phyloP scores from a whole-genome alignment of 73 alveolate species.

The Diophrys sp. region DNA sequence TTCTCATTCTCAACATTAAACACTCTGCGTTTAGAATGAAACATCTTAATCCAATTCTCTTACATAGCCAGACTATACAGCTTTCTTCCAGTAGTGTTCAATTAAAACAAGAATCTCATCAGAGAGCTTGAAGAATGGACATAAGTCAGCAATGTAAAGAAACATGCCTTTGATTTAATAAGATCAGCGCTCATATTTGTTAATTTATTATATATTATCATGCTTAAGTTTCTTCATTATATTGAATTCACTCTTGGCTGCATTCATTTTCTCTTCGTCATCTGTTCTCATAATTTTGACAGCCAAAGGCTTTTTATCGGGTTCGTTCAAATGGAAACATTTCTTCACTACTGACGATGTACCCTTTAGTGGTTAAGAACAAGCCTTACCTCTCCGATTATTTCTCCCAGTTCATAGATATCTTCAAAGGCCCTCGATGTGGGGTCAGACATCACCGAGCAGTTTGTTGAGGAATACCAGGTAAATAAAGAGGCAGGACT shows the following conservation, averaged over 20 bases:
- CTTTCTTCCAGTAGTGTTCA: too few species aligned
- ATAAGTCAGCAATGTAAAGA: too few species aligned
- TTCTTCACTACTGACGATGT: slow-evolving; percentile 10
- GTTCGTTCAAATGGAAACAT: not conserved
- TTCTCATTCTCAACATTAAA: too few species aligned
- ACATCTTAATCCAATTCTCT: too few species aligned
- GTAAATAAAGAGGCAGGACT: not conserved
- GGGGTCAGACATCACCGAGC: not conserved
- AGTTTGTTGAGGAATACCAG: not conserved
- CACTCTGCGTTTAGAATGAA: too few species aligned
- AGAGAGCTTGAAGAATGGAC: too few species aligned
- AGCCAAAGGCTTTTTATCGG: slow-evolving; percentile 4
- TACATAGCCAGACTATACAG: too few species aligned
- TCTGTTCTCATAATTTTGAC: slow-evolving; percentile 46
- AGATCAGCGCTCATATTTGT: too few species aligned
- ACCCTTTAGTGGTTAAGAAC: not conserved
- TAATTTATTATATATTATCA: too few species aligned
- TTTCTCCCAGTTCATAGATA: slow-evolving; percentile 4
- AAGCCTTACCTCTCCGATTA: slow-evolving; percentile 2
- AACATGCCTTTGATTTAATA: too few species aligned
- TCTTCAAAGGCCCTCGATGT: slow-evolving; percentile 2
- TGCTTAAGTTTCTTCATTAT: slow-evolving; percentile 19
- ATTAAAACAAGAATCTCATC: too few species aligned
- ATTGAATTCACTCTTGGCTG: slow-evolving; percentile 44
- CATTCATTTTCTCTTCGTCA: slow-evolving; percentile 40